Evolutionary conservation across 2,329 filamentous ascomycete genomes (phyloP).

Genomic region (Huntiella bhutanensis): DNA sequence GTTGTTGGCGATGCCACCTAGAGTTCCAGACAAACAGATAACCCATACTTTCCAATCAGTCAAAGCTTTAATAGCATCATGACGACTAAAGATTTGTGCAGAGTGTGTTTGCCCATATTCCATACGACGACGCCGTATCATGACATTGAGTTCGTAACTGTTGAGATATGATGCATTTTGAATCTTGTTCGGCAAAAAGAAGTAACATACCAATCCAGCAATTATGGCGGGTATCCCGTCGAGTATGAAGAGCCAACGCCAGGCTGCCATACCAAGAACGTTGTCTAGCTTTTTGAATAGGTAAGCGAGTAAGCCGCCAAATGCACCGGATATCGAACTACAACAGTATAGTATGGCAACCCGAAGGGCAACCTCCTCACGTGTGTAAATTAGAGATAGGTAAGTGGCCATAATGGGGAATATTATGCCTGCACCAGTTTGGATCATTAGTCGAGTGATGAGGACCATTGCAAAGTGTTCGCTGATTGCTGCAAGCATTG

Average conservation of each 20-base stretch:
- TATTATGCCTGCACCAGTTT: neutral
- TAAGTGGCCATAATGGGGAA: neutral
- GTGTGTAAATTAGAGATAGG: conserved; percentile 1
- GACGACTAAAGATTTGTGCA: neutral
- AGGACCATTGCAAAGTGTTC: no score
- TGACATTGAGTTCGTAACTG: neutral
- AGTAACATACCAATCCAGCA: neutral
- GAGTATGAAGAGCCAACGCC: conserved; percentile 1
- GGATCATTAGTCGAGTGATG: no score
- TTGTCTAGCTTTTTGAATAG: neutral
- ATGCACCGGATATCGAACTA: neutral
- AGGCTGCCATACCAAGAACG: neutral
- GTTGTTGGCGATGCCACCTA: neutral
- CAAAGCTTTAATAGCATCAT: neutral
- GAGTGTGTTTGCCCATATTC: conserved; percentile 2
- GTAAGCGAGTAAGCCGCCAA: neutral
- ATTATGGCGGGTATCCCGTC: neutral
- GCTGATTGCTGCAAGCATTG: no score
- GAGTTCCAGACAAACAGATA: neutral
- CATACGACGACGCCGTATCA: conserved; percentile 1
- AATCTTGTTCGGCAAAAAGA: neutral
- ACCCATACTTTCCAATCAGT: conserved; percentile 3
- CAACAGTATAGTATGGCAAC: neutral
- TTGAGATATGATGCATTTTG: neutral
- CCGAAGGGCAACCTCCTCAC: neutral